Conservation (phyloP, 1,284 basidiomycete species). For the Ceratorhiza oryzae-sativae region DNA sequence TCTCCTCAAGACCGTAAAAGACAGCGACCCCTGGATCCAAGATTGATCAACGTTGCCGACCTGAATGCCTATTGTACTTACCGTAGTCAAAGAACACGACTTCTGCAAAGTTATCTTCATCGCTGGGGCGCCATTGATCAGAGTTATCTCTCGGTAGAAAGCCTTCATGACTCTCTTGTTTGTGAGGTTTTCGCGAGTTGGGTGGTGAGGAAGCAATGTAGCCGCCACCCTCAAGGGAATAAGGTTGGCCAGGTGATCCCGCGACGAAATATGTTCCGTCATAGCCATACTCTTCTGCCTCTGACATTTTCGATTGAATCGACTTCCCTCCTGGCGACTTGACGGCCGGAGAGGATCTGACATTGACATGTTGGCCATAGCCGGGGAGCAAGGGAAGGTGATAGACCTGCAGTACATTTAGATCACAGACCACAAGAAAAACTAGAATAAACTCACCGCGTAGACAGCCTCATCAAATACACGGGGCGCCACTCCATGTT, state of each 20-base stretch:
- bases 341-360: slow-evolving; percentile 80
- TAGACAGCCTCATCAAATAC: slow-evolving; percentile 94
- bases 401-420: slow-evolving; percentile 68
- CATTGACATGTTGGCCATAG: slow-evolving; percentile 83
- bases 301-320: slow-evolving; percentile 72
- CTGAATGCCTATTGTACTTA: not conserved
- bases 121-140: slow-evolving; percentile 47
- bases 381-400: slow-evolving; percentile 90
- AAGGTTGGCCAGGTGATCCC: slow-evolving; percentile 18
- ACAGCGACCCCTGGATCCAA: slow-evolving; percentile 73
- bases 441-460: slow-evolving; percentile 63
- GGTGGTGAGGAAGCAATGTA: slow-evolving; percentile 64
- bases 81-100: slow-evolving; percentile 79
- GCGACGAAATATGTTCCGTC: slow-evolving; percentile 80
- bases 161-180: slow-evolving; percentile 11
- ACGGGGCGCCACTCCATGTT: slow-evolving; percentile 89
- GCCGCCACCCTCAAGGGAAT: slow-evolving; percentile 54
- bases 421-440: not conserved
- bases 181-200: slow-evolving; percentile 30
- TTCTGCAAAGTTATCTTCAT: slow-evolving; percentile 71
- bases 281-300: slow-evolving; percentile 90
- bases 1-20: slow-evolving; percentile 83
- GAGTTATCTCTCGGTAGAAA: slow-evolving; percentile 38
- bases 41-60: slow-evolving; percentile 46
- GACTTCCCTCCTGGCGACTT: slow-evolving; percentile 66